Evolutionary conservation across 306 rosid genomes (phyloP).

Genomic region (Begonia fuchsioides): DNA sequence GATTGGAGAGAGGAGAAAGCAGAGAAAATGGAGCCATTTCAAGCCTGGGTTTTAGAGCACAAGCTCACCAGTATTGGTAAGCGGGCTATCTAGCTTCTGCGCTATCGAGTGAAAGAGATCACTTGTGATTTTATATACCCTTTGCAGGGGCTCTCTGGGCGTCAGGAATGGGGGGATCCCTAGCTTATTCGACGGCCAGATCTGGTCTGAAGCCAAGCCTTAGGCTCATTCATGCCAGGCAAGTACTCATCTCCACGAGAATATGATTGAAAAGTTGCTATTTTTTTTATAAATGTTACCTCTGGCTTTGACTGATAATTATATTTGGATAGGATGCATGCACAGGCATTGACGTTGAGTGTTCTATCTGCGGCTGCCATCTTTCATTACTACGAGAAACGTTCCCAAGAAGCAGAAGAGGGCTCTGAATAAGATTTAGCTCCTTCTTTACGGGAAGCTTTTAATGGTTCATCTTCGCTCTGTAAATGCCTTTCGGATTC

Average conservation of each 20-base stretch:
- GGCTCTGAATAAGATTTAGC: too few relatives aligned
- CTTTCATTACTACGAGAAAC: constrained; percentile 48
- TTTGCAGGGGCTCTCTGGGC: constrained; percentile 61
- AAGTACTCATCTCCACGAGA: not conserved
- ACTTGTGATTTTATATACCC: not conserved
- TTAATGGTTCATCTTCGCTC: too few relatives aligned
- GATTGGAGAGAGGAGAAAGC: not conserved
- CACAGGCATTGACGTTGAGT: constrained; percentile 78
- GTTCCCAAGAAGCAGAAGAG: not conserved
- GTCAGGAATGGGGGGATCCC: constrained; percentile 60
- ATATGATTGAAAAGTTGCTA: not conserved
- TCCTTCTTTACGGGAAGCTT: too few relatives aligned
- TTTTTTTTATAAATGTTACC: not conserved
- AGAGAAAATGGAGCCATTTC: constrained; percentile 46
- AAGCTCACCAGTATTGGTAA: constrained; percentile 66
- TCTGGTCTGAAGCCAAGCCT: constrained; percentile 71
- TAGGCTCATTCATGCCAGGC: constrained; percentile 83
- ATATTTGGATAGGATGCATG: constrained; percentile 76
- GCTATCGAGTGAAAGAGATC: not conserved
- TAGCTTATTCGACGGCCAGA: constrained; percentile 29
- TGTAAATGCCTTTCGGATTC: constrained; percentile 23
- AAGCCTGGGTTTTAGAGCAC: constrained; percentile 62
- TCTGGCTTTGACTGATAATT: too few relatives aligned
- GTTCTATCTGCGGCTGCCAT: too few relatives aligned
- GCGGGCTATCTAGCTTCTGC: not conserved